These are phyloP conservation scores for Flaveria ramosissima DNA, from an alignment of 129 eudicot species.

Conservation along the genomic window DNA sequence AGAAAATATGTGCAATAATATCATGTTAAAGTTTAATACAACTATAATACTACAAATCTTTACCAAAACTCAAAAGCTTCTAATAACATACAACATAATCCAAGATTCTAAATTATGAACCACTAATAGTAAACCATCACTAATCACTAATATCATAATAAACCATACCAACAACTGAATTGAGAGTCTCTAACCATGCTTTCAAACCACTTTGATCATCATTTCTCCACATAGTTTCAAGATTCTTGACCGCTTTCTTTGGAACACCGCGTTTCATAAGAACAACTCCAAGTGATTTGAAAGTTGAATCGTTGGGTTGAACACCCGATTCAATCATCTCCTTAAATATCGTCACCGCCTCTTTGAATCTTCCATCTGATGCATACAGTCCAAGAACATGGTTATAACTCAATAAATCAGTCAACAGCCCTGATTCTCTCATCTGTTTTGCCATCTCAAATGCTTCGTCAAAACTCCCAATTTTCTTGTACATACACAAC, in stretches of 20 bases:
- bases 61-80: background rate
- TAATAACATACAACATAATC: constrained; percentile 3
- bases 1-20: background rate
- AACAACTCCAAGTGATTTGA: constrained; percentile 55
- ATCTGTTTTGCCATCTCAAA: constrained; percentile 60
- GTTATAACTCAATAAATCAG: constrained; percentile 73
- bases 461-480: constrained; percentile 70
- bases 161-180: constrained; percentile 46
- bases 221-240: constrained; percentile 57
- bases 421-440: constrained; percentile 73
- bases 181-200: constrained; percentile 57
- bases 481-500: constrained; percentile 80
- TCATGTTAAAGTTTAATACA: background rate
- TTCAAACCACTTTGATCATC: constrained; percentile 53
- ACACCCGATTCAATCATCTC: constrained; percentile 64
- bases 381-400: constrained; percentile 72
- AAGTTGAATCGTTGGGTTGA: constrained; percentile 70
- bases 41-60: background rate
- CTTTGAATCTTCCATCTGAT: constrained; percentile 73
- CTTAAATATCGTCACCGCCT: constrained; percentile 58
- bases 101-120: constrained; percentile 8
- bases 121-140: background rate
- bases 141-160: constrained; percentile 30
- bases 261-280: constrained; percentile 78
- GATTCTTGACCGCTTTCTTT: constrained; percentile 57